Evolutionary conservation across 768 basidiomycete species (phyloP).

Genomic region (Macrolepiota fuliginosa): DNA sequence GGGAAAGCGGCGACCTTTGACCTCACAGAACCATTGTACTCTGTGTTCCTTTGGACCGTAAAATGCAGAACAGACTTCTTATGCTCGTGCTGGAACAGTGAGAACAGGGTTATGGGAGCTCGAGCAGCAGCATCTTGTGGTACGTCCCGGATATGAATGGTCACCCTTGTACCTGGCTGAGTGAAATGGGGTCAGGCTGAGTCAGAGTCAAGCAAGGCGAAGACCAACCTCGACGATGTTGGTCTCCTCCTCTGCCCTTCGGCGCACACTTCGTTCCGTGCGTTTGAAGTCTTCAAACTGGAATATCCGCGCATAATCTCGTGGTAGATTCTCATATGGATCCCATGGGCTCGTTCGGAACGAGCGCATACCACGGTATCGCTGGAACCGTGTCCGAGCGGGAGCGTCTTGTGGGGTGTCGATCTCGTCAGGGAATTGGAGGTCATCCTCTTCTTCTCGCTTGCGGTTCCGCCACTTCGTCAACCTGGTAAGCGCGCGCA

Average conservation of each 20-base stretch:
- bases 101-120: conserved; percentile 67
- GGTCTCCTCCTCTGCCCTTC: conserved; percentile 62
- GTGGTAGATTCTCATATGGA: conserved; percentile 91
- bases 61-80: conserved; percentile 93
- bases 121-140: conserved; percentile 55
- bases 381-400: conserved; percentile 82
- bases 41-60: conserved; percentile 91
- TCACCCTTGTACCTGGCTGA: conserved; percentile 82
- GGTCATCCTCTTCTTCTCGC: conserved; percentile 77
- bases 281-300: conserved; percentile 94
- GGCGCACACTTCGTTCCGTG: conserved; percentile 70
- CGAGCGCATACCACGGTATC: conserved; percentile 87
- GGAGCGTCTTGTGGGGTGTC: conserved; percentile 88
- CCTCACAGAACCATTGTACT: conserved; percentile 82
- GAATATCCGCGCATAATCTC: conserved; percentile 94
- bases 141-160: conserved; percentile 71
- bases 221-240: conserved; percentile 60
- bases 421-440: conserved; percentile 93
- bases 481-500: conserved; percentile 41
- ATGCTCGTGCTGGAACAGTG: conserved; percentile 92
- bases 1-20: conserved; percentile 67
- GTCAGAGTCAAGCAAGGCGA: conserved; percentile 1
- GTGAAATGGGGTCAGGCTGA: not conserved
- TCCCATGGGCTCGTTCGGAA: conserved; percentile 98
- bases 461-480: conserved; percentile 66